Conservation (phyloP, 345 rosid species). For the Pelargonium nanum region DNA sequence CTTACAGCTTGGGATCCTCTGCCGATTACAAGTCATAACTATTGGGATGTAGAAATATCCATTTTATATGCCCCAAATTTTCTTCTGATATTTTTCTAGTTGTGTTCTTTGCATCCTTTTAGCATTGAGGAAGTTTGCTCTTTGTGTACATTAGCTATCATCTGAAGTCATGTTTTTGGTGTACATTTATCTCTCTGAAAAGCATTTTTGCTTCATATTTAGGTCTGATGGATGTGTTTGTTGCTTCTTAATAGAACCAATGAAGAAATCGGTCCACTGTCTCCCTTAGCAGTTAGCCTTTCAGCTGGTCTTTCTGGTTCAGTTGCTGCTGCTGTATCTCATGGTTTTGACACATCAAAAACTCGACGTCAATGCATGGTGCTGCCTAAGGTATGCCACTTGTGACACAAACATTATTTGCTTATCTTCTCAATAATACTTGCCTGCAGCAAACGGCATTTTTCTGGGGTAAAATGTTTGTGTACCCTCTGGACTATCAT, state of each 20-base stretch:
- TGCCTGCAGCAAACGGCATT: background rate
- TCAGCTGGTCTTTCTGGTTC: slow-evolving; percentile 81
- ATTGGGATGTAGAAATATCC: too few species aligned
- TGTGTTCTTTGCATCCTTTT: too few species aligned
- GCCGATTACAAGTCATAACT: too few species aligned
- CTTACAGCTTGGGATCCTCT: too few species aligned
- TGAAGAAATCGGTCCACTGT: slow-evolving; percentile 67
- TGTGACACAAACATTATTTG: background rate
- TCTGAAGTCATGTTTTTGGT: too few species aligned
- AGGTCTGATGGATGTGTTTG: slow-evolving; percentile 8
- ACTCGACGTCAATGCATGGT: slow-evolving; percentile 71
- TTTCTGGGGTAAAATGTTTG: too few species aligned
- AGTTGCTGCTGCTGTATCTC: slow-evolving; percentile 86
- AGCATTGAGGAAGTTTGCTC: too few species aligned
- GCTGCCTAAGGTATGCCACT: slow-evolving; percentile 59
- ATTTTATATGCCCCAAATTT: too few species aligned
- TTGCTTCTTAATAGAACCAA: slow-evolving; percentile 32
- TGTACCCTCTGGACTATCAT: too few species aligned
- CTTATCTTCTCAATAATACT: background rate
- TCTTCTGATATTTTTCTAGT: too few species aligned
- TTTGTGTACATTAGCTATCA: too few species aligned
- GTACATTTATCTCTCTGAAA: background rate
- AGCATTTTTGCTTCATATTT: background rate
- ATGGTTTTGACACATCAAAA: slow-evolving; percentile 81
- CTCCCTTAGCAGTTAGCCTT: slow-evolving; percentile 55